These are phyloP conservation scores for Begonia masoniana DNA, from an alignment of 306 rosid species.

Conservation along the genomic window DNA sequence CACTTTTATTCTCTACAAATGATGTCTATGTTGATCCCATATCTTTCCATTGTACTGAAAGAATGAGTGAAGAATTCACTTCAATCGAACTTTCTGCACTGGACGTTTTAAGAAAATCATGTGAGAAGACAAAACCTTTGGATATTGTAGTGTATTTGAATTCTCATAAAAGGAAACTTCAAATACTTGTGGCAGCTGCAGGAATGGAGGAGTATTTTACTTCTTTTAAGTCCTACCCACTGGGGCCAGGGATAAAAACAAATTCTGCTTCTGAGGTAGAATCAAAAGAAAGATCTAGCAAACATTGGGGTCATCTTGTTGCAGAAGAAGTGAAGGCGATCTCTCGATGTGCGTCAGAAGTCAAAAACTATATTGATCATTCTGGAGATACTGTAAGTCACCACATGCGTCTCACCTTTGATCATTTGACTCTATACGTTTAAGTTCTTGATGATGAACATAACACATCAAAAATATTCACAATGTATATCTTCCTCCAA, in stretches of 20 bases:
- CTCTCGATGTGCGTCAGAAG: constrained; percentile 64
- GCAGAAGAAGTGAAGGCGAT: constrained; percentile 82
- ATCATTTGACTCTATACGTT: too few relatives aligned
- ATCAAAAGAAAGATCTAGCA: constrained; percentile 48
- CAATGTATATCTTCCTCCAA: too few relatives aligned
- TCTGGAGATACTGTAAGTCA: constrained; percentile 5
- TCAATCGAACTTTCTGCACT: constrained; percentile 72
- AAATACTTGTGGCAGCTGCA: constrained; percentile 65
- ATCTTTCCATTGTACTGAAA: constrained; percentile 33
- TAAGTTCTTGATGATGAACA: too few relatives aligned
- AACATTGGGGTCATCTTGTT: constrained; percentile 50
- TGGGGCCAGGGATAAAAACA: constrained; percentile 23
- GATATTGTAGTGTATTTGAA: constrained; percentile 61
- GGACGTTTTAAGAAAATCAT: constrained; percentile 69
- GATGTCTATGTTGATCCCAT: constrained; percentile 56
- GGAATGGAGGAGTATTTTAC: constrained; percentile 45
- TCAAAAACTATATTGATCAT: constrained; percentile 55
- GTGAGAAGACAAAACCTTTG: constrained; percentile 65
- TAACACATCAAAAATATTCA: too few relatives aligned
- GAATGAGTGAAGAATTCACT: constrained; percentile 44
- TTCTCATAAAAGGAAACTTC: constrained; percentile 72
- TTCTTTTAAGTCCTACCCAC: constrained; percentile 40
- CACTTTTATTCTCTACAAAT: constrained; percentile 59
- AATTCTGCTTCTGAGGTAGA: constrained; percentile 35
- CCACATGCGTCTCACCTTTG: too few relatives aligned